Base-by-base conservation (phyloP, 257 asterid species). In the Plantago major region DNA sequence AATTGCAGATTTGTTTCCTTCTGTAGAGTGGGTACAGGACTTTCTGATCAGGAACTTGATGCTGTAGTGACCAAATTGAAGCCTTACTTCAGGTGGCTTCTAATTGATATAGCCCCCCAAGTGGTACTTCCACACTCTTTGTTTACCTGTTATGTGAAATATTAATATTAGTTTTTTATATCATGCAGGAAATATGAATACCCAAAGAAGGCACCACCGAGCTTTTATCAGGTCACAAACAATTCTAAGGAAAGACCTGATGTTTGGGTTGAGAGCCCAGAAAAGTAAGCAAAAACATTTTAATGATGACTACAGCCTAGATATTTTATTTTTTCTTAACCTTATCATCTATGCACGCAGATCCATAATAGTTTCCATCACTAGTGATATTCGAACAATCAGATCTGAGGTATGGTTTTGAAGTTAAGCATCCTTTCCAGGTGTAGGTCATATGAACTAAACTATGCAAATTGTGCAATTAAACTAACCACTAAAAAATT, bases 261-360 rank as follows among this genome's bases (percentile, higher is more conserved):
- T 71, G 99, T 92, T 70, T 92, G 99, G 99, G 73, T 92, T 72
- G 99, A 92, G 63, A 89, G 94, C 77, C 99, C 99, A 55, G 97
- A 92, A 71, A 89, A 83, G 97, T 92, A 66, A 72, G 87, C 74
- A 65, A 49, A 60, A 58, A 45, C 26, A 57, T 69, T 66, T 33
- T 56, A 16, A 44, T 62, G 46, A 60, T 58, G 51, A 33, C 6
- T 55, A 43, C 55, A 44, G 40, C 38, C 40, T 18, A 26, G 15
- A n/a, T 43, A 7, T 4, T 13, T 30, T 56, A 28, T 38, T 11
- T 50, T 33, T 71, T 58, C 78, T 78, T 64, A 76, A 64, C 54
- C 55, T 64, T 69, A 46, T 43, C 42, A 42, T 56, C 53, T 61
- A 18, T 49, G n/a, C 14, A 28, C 64, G 68, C 95, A 92, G 98